Evolutionary conservation across 2,329 filamentous ascomycete species (phyloP).

Genomic region (Aureobasidium mangrovei): DNA sequence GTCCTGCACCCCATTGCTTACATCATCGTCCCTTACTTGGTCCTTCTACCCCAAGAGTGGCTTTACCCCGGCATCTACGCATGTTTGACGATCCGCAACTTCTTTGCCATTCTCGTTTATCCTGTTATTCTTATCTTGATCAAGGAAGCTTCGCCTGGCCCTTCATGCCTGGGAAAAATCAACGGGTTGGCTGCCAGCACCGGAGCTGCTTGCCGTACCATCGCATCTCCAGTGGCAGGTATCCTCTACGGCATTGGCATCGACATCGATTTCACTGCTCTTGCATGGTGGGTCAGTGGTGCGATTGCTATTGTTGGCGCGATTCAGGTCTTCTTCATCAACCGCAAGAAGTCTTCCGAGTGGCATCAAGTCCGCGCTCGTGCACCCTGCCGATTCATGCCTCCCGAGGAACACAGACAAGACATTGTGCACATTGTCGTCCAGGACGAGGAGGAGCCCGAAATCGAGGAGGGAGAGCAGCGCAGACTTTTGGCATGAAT

Average conservation of each 20-base stretch:
- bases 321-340: slow-evolving; percentile 48
- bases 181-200: slow-evolving; percentile 65
- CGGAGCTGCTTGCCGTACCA: slow-evolving; percentile 60
- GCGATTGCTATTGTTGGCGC: slow-evolving; percentile 48
- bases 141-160: slow-evolving; percentile 60
- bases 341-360: slow-evolving; percentile 38
- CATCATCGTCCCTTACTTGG: slow-evolving; percentile 59
- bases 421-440: slow-evolving; percentile 19
- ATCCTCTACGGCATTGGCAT: slow-evolving; percentile 56
- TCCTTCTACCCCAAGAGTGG: slow-evolving; percentile 45
- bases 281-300: slow-evolving; percentile 55
- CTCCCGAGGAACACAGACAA: slow-evolving; percentile 17
- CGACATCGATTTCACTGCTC: slow-evolving; percentile 48
- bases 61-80: slow-evolving; percentile 56
- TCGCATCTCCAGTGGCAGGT: slow-evolving; percentile 60
- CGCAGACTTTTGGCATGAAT: neutral
- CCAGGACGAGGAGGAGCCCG: slow-evolving; percentile 10
- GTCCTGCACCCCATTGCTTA: slow-evolving; percentile 59
- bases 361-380: slow-evolving; percentile 18
- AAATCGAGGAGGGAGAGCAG: slow-evolving; percentile 5
- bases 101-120: slow-evolving; percentile 60
- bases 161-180: slow-evolving; percentile 57
- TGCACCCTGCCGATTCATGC: slow-evolving; percentile 24
- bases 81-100: slow-evolving; percentile 56
- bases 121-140: slow-evolving; percentile 62